Evolutionary conservation across 2,329 filamentous ascomycete species (phyloP).

Genomic region (Xylariaceae sp.): DNA sequence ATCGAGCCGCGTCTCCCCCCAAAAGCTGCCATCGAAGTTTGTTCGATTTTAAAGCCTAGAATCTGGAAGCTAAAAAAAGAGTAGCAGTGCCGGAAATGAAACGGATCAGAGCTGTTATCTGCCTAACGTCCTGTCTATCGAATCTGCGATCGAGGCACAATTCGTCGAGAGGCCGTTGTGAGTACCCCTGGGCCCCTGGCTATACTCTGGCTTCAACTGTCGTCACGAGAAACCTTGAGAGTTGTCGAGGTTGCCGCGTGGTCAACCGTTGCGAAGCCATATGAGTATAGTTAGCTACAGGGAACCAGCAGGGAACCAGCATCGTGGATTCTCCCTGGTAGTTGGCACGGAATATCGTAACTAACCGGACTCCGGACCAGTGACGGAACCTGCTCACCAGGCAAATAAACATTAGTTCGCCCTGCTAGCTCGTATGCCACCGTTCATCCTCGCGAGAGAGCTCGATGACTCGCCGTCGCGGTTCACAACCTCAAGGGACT

Average conservation of each 20-base stretch:
- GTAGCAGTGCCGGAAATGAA: background rate
- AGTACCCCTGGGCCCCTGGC: background rate
- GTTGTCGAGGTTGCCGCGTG: too few relatives aligned
- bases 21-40: background rate
- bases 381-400: background rate
- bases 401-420: background rate
- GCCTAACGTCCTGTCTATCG: background rate
- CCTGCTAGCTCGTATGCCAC: background rate
- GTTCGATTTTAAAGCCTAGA: background rate
- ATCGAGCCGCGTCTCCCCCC: background rate
- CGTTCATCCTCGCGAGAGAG: background rate
- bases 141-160: background rate
- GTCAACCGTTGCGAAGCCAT: too few relatives aligned
- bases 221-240: too few relatives aligned
- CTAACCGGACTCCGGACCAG: background rate
- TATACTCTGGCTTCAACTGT: background rate
- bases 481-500: background rate
- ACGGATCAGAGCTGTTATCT: background rate
- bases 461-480: background rate
- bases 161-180: background rate
- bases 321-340: background rate
- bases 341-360: background rate
- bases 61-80: background rate
- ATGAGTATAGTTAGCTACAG: too few relatives aligned
- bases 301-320: too few relatives aligned